Percentiles rank a stretch among this genome's conserved stretches.
Conservation (phyloP, 2,329 filamentous ascomycete genomes). For the Cordyceps cicadae region DNA sequence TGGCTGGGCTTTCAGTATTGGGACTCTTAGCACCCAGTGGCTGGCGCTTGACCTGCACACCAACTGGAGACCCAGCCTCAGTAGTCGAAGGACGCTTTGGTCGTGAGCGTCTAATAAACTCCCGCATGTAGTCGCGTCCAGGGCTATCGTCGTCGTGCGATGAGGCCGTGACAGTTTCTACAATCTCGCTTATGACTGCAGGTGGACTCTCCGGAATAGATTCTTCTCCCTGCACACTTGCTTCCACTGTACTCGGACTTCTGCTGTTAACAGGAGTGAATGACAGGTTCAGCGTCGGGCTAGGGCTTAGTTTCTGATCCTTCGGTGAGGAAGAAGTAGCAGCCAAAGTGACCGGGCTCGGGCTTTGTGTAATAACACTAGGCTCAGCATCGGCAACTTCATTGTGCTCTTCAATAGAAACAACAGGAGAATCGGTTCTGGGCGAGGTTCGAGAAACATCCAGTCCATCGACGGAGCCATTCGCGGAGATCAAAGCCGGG, state of each 20-base stretch:
- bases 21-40: constrained; percentile 28
- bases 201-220: constrained; percentile 3
- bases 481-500: background rate
- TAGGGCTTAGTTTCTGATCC: background rate
- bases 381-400: background rate
- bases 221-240: background rate
- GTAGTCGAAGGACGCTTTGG: constrained; percentile 22
- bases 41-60: constrained; percentile 19
- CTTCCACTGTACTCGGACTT: background rate
- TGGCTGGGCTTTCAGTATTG: constrained; percentile 26
- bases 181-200: background rate
- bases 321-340: background rate
- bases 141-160: constrained; percentile 24
- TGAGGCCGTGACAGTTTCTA: background rate
- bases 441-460: background rate
- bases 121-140: constrained; percentile 26
- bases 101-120: constrained; percentile 28
- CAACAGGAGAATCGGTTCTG: background rate
- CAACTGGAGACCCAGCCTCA: constrained; percentile 25
- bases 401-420: background rate
- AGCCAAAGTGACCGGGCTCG: background rate
- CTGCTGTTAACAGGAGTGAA: constrained; percentile 22
- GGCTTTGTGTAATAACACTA: background rate
- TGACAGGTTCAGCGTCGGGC: constrained; percentile 14
- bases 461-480: background rate